Conservation (phyloP, 345 rosid species). For the Rhizophora apiculata region DNA sequence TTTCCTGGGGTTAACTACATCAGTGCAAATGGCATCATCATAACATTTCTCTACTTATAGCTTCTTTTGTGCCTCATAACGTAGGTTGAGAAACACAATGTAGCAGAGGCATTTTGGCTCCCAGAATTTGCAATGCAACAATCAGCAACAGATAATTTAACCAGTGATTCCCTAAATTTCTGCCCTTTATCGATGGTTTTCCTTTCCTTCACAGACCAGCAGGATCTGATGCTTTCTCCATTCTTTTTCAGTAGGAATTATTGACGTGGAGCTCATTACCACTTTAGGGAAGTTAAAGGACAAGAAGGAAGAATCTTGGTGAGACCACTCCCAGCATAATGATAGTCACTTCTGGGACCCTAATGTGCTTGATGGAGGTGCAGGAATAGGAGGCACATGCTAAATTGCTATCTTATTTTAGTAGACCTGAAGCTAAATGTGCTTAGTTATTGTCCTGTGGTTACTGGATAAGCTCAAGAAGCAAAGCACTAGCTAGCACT, state of each 20-base stretch:
- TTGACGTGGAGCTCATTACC: conserved; percentile 97
- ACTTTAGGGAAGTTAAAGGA: conserved; percentile 73
- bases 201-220: background rate
- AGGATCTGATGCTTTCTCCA: conserved; percentile 3
- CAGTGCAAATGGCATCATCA: conserved; percentile 4
- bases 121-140: conserved; percentile 98
- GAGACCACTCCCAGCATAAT: conserved; percentile 57
- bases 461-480: conserved; percentile 85
- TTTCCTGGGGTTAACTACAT: background rate
- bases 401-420: background rate
- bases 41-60: background rate
- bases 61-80: conserved; percentile 8
- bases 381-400: conserved; percentile 1
- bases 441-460: conserved; percentile 32
- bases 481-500: conserved; percentile 43
- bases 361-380: conserved; percentile 56
- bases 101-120: conserved; percentile 77
- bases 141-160: conserved; percentile 90
- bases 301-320: conserved; percentile 61
- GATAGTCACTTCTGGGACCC: conserved; percentile 32
- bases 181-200: background rate
- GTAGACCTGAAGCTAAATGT: background rate
- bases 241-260: conserved; percentile 51
- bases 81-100: conserved; percentile 79
- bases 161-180: conserved; percentile 44